Conservation (phyloP, 2,329 filamentous ascomycete genomes). For the Venturia effusa region DNA sequence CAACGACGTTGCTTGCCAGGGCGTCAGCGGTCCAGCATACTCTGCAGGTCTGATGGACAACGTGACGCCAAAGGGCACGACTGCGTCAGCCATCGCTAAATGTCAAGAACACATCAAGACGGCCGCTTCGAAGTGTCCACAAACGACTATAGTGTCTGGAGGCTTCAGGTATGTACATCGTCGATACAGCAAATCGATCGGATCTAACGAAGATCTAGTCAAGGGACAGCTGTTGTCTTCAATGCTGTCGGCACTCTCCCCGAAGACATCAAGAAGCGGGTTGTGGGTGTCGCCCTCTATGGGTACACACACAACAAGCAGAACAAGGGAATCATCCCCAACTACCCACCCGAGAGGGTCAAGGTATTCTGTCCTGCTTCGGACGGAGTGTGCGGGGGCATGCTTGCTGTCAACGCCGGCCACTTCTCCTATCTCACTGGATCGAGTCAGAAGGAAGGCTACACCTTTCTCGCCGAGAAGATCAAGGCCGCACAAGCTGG, state of each 20-base stretch:
- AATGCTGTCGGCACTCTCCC: constrained; percentile 28
- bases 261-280: constrained; percentile 18
- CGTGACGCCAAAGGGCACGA: background rate
- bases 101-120: background rate
- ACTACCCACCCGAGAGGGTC: constrained; percentile 18
- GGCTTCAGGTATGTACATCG: background rate
- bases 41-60: constrained; percentile 3
- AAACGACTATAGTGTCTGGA: background rate
- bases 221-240: constrained; percentile 35
- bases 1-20: constrained; percentile 9
- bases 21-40: constrained; percentile 2
- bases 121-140: background rate
- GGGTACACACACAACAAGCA: constrained; percentile 31
- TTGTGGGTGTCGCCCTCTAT: constrained; percentile 33
- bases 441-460: constrained; percentile 7
- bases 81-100: background rate
- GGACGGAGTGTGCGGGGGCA: constrained; percentile 19
- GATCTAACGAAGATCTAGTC: constrained; percentile 19
- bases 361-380: constrained; percentile 19
- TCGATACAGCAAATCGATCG: background rate
- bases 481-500: constrained; percentile 5
- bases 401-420: constrained; percentile 17
- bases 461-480: constrained; percentile 7
- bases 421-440: constrained; percentile 17
- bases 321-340: constrained; percentile 24